Evolutionary conservation across 2,329 filamentous ascomycete species (phyloP), one percentile per base, ranked within the genome.

Genomic region (Thielaviopsis punctulata): DNA sequence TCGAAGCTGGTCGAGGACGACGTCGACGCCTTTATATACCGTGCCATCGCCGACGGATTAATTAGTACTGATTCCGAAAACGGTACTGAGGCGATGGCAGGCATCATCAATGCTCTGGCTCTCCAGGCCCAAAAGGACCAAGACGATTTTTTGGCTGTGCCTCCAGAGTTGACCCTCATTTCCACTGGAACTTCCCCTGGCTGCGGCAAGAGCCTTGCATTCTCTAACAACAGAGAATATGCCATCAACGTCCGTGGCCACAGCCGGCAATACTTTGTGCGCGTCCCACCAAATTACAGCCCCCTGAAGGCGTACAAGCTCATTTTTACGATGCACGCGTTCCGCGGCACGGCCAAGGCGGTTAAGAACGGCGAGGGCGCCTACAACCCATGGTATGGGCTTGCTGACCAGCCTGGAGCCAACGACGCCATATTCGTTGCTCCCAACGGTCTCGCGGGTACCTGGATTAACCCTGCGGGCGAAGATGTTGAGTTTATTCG

Each of bases 291-390:
- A 21, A 62, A 64, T 59, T 72, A 72, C 58, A 60, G 71, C 57
- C 59, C 58, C 43, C 64, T 56, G 54, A 62, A 61, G 22, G 61
- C 63, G 1, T 66, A 71, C 58, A 63, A 63, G 39, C 62, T 71
- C 33, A 65, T 73, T 53, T 69, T 69, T 56, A 63, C 62, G 21
- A 60, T 65, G 30, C 69, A 72, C 57, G 65, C 63, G 58, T 63
- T 66, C 43, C 62, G 63, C 39, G 66, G 67, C 41, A 66, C 55
- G 52, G 65, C 65, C 54, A 54, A 60, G 39, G 59, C 66, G 44
- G 62, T 70, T 33, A 64, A 61, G 46, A 59, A 59, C 18, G 63
- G 65, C 23, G 58, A 59, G 45, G 55, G 59, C 33, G 62, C 61
- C 45, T 60, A 61, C 15, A 27, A 23, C 19, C 58, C 61, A 3